Conservation (phyloP, 305 asterid species). For the Fraxinus velutina region DNA sequence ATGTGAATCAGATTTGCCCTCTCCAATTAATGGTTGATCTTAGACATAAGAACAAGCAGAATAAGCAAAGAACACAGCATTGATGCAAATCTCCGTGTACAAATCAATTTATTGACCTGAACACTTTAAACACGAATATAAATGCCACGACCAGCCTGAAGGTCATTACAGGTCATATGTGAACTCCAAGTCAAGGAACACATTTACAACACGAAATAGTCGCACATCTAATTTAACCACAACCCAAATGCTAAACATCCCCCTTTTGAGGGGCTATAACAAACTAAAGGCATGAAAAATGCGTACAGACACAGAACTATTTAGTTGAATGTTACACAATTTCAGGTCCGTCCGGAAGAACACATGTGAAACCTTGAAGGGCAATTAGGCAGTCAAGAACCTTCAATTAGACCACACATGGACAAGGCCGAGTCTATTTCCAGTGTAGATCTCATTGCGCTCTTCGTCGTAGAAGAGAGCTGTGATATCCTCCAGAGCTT, state of each 20-base stretch:
- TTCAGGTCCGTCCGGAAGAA: background rate
- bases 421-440: slow-evolving; percentile 76
- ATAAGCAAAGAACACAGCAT: background rate
- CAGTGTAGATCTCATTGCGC: slow-evolving; percentile 88
- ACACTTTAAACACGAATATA: background rate
- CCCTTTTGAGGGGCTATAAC: background rate
- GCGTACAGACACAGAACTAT: background rate
- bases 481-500: slow-evolving; percentile 90
- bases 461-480: slow-evolving; percentile 95
- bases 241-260: background rate
- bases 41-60: background rate
- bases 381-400: slow-evolving; percentile 14
- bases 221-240: background rate
- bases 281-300: background rate
- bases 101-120: background rate
- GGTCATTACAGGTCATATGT: background rate
- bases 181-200: slow-evolving; percentile 2
- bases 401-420: slow-evolving; percentile 91
- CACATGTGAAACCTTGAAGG: background rate
- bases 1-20: background rate
- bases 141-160: background rate
- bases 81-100: background rate
- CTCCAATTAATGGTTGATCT: background rate
- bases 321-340: background rate
- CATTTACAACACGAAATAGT: slow-evolving; percentile 27